Evolutionary conservation across 2,329 filamentous ascomycete species (phyloP).

Genomic region (Botrytis porri): DNA sequence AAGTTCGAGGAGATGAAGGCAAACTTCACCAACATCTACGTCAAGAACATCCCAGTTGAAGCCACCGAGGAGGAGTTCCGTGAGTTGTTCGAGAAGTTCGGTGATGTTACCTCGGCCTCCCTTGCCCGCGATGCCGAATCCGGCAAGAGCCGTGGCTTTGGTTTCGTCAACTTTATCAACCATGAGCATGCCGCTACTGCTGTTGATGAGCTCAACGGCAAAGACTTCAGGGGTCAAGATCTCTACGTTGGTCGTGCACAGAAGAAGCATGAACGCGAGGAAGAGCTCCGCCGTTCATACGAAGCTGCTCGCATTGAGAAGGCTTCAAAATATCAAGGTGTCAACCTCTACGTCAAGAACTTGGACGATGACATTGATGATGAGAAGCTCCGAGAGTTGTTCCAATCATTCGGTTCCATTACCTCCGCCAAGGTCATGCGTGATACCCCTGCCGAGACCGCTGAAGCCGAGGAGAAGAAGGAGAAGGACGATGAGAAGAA

Average conservation of each 20-base stretch:
- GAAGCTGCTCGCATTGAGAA: conserved; percentile 97
- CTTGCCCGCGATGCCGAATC: conserved; percentile 80
- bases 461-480: conserved; percentile 43
- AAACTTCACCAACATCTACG: conserved; percentile 99
- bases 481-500: conserved; percentile 53
- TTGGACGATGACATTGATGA: conserved; percentile 95
- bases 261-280: conserved; percentile 99
- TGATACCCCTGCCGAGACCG: conserved; percentile 62
- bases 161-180: conserved; percentile 92
- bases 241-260: conserved; percentile 97
- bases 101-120: conserved; percentile 92
- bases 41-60: conserved; percentile 92
- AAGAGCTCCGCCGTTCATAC: conserved; percentile 98
- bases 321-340: conserved; percentile 98
- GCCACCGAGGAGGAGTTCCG: conserved; percentile 93
- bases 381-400: conserved; percentile 93
- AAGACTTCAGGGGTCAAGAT: conserved; percentile 89
- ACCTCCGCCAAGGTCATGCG: conserved; percentile 99
- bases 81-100: conserved; percentile 84
- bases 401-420: conserved; percentile 87
- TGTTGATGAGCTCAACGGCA: conserved; percentile 88
- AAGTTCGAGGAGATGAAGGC: conserved; percentile 99
- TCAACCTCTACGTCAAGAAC: conserved; percentile 99
- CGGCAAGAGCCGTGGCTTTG: conserved; percentile 91
- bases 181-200: conserved; percentile 84